These are phyloP conservation scores for Cystoderma amianthinum DNA, from an alignment of 768 basidiomycete species.

Conservation along the genomic window DNA sequence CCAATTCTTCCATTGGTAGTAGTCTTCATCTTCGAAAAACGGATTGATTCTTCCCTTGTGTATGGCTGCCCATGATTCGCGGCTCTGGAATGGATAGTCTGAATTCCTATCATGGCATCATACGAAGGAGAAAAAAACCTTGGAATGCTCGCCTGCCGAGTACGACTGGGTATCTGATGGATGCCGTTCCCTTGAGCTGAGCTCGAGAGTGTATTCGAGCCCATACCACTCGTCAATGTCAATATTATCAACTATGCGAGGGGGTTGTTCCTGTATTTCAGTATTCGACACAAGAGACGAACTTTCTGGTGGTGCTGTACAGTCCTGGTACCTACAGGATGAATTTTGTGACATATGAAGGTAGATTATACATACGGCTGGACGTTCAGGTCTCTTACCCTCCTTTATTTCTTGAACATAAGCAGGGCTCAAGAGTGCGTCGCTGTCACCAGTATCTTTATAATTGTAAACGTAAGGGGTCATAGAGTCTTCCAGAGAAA, in stretches of 20 bases:
- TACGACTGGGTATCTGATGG: constrained; percentile 19
- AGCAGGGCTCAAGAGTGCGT: constrained; percentile 9
- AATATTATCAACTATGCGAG: background rate
- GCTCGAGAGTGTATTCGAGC: constrained; percentile 33
- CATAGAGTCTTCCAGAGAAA: constrained; percentile 6
- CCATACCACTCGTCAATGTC: constrained; percentile 34
- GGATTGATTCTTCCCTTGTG: constrained; percentile 30
- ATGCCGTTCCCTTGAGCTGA: constrained; percentile 29
- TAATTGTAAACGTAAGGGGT: constrained; percentile 5
- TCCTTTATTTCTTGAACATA: constrained; percentile 24
- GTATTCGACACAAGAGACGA: background rate
- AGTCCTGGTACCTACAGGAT: no score
- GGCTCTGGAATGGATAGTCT: constrained; percentile 20
- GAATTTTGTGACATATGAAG: background rate
- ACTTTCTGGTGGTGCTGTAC: background rate
- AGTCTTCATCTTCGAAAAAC: constrained; percentile 31
- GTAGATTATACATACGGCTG: constrained; percentile 12
- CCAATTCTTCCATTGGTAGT: constrained; percentile 37
- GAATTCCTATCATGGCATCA: background rate
- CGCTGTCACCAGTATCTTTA: constrained; percentile 7
- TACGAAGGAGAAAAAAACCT: constrained; percentile 14
- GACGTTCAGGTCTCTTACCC: constrained; percentile 28
- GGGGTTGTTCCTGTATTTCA: background rate
- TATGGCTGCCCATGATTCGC: constrained; percentile 36
- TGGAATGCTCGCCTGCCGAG: constrained; percentile 30